Percentiles rank a stretch among this genome's conserved stretches.
Conservation (phyloP, 2,329 filamentous ascomycete genomes). For the Colletotrichum tabaci region DNA sequence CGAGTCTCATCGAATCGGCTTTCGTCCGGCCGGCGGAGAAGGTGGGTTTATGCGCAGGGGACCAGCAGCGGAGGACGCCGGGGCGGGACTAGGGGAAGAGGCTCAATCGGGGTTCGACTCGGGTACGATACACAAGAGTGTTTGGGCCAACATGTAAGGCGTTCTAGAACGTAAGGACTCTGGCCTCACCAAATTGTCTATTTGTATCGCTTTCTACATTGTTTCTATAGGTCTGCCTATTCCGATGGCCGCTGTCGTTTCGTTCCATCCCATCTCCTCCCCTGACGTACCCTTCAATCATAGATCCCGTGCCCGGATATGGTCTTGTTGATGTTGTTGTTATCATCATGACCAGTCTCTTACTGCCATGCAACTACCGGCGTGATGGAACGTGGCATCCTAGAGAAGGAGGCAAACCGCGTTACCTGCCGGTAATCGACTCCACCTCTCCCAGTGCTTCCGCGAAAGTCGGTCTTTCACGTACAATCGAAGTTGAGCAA, state of each 20-base stretch:
- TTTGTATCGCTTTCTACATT: background rate
- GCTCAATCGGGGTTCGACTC: background rate
- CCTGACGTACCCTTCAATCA: background rate
- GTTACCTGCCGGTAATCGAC: background rate
- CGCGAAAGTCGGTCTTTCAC: conserved; percentile 51
- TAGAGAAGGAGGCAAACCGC: background rate
- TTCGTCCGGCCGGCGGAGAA: background rate
- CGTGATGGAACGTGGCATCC: background rate
- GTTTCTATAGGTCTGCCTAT: background rate
- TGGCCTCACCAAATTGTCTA: background rate
- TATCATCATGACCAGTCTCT: background rate
- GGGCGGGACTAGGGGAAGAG: background rate
- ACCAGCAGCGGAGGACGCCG: background rate
- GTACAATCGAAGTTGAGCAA: conserved; percentile 48
- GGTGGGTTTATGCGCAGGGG: background rate
- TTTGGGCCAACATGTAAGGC: too few relatives aligned
- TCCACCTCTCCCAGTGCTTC: conserved; percentile 44
- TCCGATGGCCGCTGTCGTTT: background rate
- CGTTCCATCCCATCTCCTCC: background rate
- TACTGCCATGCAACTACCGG: background rate
- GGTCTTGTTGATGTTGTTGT: background rate
- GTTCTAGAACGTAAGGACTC: background rate
- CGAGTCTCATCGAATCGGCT: conserved; percentile 14
- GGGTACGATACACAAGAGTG: too few relatives aligned
- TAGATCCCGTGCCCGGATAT: background rate